Evolutionary conservation across 1,139 yeast species (phyloP), one percentile per base, ranked within the genome.

Genomic region (Lizanozyma gosingica): DNA sequence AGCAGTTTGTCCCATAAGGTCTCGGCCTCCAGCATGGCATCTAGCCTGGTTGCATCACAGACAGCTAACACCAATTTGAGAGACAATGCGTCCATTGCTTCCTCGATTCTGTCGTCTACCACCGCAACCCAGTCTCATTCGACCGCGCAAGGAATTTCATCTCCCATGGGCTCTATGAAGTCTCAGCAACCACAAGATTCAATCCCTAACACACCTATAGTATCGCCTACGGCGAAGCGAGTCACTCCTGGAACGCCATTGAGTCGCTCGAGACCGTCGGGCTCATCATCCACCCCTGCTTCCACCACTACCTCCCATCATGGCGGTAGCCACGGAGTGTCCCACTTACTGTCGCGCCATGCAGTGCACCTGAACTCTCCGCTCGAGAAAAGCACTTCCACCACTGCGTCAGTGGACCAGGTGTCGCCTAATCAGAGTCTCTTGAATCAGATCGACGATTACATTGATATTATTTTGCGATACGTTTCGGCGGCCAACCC

Each of bases 401-500:
- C 29, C 11, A 22, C 29, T 22, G 29, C 29, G 6, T n/a, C n/a
- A n/a, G 29, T 22, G 9, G 11, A 6, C 6, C 9, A 22, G 11
- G 11, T 22, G 29, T 11, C 29, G 11, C 9, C 29, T 11, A 22
- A 22, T 22, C 29, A 22, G 29, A 11, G 6, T 22, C 29, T 22
- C 11, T 22, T 22, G 29, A 22, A 22, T 11, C 29, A 61, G 34
- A 61, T 65, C 36, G 71, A 66, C 44, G 45, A 49, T 15, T 54
- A 57, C 43, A 47, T 59, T 27, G 63, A 59, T 42, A 45, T 57
- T 8, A 50, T 60, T 3, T 51, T 68, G 36, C 58, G 67, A 36
- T 70, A 59, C 43, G 46, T 70, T 14, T 65, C 74, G 1, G 57
- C 67, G 1, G 58, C 74, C 2, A 66, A 67, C 45, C 70, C 75